phyloP scores from a whole-genome alignment of 169 alveolate species.

The Eimeria maxima region DNA sequence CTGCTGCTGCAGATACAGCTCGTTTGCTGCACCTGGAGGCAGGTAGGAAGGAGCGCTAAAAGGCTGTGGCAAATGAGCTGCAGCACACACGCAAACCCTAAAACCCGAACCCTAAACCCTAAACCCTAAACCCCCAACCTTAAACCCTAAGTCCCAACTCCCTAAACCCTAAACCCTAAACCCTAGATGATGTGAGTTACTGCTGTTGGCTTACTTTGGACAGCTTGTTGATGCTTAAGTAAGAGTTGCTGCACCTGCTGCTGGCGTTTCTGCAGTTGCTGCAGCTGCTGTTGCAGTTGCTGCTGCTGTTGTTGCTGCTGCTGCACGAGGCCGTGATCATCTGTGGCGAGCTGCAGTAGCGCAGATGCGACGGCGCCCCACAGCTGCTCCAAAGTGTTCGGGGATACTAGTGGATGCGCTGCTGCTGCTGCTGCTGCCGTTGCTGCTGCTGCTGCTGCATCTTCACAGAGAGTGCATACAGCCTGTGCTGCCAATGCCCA shows the following conservation, averaged over 20 bases:
- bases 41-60: conserved; percentile 46
- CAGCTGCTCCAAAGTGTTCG: not conserved
- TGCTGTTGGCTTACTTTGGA: conserved; percentile 23
- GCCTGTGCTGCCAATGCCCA: conserved; percentile 64
- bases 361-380: conserved; percentile 19
- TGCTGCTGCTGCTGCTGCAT: conserved; percentile 68
- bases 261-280: conserved; percentile 41
- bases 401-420: not conserved
- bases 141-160: no score
- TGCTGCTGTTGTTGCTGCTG: conserved; percentile 20
- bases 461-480: conserved; percentile 23
- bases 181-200: not conserved
- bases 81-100: not conserved
- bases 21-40: conserved; percentile 45
- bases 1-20: conserved; percentile 68
- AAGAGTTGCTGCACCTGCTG: conserved; percentile 59
- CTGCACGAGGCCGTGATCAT: conserved; percentile 10
- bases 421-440: conserved; percentile 14
- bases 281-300: not conserved
- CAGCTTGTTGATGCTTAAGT: conserved; percentile 36
- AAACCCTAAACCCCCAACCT: not conserved
- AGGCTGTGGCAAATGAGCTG: conserved; percentile 60
- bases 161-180: not conserved
- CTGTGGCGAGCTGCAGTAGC: conserved; percentile 59
- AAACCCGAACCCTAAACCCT: not conserved